Percentiles rank a stretch among this genome's conserved stretches.
phyloP scores from a whole-genome alignment of 2,329 filamentous ascomycete species.

The Nemania abortiva region DNA sequence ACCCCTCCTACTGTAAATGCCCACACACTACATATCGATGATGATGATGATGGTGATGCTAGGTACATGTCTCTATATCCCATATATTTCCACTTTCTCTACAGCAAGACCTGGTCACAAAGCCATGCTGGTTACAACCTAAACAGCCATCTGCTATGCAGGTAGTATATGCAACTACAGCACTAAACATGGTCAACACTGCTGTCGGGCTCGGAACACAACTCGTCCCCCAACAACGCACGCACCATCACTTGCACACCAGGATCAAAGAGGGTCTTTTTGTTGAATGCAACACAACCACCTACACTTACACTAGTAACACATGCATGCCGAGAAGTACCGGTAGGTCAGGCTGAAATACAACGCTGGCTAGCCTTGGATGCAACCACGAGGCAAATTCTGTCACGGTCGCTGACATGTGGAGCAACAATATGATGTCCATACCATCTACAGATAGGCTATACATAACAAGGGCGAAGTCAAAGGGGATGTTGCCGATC shows the following conservation, averaged over 20 bases:
- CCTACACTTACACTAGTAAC: constrained; percentile 2
- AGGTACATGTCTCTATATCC: not conserved
- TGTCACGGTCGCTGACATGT: constrained; percentile 8
- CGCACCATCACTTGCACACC: constrained; percentile 19
- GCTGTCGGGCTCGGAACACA: not conserved
- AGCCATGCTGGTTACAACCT: constrained; percentile 1
- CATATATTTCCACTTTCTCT: not conserved
- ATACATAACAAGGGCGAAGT: constrained; percentile 6
- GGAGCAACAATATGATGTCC: constrained; percentile 8
- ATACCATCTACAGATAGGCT: not conserved
- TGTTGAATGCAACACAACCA: constrained; percentile 34
- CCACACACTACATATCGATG: not conserved
- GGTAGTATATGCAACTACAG: not conserved
- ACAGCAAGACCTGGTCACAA: not conserved
- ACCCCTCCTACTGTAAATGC: not conserved
- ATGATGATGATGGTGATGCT: too few relatives aligned
- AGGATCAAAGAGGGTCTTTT: constrained; percentile 21
- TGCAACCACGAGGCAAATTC: constrained; percentile 29
- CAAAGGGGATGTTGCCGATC: constrained; percentile 9
- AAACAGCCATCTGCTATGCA: not conserved
- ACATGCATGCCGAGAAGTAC: constrained; percentile 32
- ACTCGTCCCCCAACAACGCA: constrained; percentile 14
- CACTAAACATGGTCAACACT: not conserved
- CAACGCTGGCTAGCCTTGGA: constrained; percentile 30
- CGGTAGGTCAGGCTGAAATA: constrained; percentile 32